Conservation (phyloP, 495 filamentous ascomycete genomes). For the Pyronema domesticum region DNA sequence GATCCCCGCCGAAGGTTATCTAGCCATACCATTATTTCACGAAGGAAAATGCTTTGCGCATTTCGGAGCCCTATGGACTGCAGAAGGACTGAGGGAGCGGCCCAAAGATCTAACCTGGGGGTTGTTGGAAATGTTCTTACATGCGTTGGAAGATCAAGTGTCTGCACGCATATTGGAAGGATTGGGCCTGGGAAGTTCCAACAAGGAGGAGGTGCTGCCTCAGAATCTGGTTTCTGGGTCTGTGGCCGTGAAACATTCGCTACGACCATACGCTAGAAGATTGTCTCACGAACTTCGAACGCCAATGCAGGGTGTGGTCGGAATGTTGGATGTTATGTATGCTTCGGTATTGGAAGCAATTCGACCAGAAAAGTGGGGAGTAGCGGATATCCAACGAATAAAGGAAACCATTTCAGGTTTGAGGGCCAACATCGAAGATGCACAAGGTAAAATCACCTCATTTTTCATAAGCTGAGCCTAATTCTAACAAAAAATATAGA, state of each 20-base stretch:
- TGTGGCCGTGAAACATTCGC: constrained; percentile 33
- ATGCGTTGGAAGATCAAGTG: constrained; percentile 59
- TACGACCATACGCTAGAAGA: constrained; percentile 63
- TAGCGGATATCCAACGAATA: constrained; percentile 14
- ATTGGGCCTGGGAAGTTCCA: constrained; percentile 26
- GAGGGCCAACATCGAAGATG: constrained; percentile 57
- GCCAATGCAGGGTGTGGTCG: constrained; percentile 72
- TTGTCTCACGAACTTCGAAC: constrained; percentile 66
- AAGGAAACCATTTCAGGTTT: constrained; percentile 40
- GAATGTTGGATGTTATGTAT: constrained; percentile 76
- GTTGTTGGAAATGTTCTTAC: constrained; percentile 54
- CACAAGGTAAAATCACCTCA: constrained; percentile 37
- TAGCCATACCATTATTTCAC: constrained; percentile 54
- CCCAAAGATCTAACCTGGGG: constrained; percentile 43
- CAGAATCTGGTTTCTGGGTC: constrained; percentile 30
- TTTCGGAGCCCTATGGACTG: constrained; percentile 59
- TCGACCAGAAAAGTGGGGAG: constrained; percentile 12
- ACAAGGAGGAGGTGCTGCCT: constrained; percentile 29
- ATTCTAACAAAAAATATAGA: constrained; percentile 28
- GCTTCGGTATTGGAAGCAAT: constrained; percentile 56
- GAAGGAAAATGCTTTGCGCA: constrained; percentile 55
- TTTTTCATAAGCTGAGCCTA: not conserved
- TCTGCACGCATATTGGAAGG: constrained; percentile 40
- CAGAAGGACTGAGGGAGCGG: constrained; percentile 36
- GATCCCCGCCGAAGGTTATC: constrained; percentile 44